A percentile compares a stretch with the other conserved stretches of the same genome.
Conservation (phyloP, 2,329 filamentous ascomycete genomes). For the Thielaviopsis cerberus region DNA sequence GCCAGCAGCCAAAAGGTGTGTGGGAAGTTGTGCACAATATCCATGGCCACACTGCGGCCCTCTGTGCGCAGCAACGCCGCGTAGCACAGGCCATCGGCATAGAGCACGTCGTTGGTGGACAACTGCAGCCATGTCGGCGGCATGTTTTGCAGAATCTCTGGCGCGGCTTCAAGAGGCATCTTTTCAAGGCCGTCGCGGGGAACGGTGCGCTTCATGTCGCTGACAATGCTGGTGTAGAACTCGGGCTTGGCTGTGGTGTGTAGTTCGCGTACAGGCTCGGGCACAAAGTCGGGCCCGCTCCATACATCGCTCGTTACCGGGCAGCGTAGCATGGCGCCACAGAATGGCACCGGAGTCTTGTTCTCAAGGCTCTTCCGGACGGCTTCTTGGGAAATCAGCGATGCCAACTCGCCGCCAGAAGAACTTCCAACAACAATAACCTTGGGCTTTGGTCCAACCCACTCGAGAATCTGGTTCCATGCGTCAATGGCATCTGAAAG, state of each 20-base stretch:
- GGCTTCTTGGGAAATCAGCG: constrained; percentile 22
- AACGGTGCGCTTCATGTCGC: constrained; percentile 18
- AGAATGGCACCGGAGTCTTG: neutral
- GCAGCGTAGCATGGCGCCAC: constrained; percentile 27
- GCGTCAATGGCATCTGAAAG: constrained; percentile 25
- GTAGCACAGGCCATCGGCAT: constrained; percentile 33
- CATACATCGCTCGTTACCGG: constrained; percentile 29
- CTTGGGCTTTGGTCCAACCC: constrained; percentile 11
- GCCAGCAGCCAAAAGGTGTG: constrained; percentile 35
- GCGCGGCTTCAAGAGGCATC: constrained; percentile 24
- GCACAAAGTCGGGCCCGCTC: constrained; percentile 21
- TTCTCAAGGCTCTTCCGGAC: constrained; percentile 16
- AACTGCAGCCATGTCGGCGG: constrained; percentile 31
- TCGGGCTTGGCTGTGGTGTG: constrained; percentile 24
- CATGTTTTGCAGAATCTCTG: constrained; percentile 17
- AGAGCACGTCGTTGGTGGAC: constrained; percentile 31
- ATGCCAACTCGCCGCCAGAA: constrained; percentile 29
- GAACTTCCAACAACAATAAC: constrained; percentile 27
- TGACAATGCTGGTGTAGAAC: constrained; percentile 22
- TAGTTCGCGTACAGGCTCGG: constrained; percentile 17
- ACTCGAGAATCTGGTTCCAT: constrained; percentile 15
- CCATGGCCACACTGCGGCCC: constrained; percentile 23
- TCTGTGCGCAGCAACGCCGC: constrained; percentile 23
- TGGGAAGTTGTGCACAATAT: constrained; percentile 28
- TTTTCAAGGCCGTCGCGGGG: constrained; percentile 23